Conservation (phyloP, 768 basidiomycete species). For the Russula sp. region DNA sequence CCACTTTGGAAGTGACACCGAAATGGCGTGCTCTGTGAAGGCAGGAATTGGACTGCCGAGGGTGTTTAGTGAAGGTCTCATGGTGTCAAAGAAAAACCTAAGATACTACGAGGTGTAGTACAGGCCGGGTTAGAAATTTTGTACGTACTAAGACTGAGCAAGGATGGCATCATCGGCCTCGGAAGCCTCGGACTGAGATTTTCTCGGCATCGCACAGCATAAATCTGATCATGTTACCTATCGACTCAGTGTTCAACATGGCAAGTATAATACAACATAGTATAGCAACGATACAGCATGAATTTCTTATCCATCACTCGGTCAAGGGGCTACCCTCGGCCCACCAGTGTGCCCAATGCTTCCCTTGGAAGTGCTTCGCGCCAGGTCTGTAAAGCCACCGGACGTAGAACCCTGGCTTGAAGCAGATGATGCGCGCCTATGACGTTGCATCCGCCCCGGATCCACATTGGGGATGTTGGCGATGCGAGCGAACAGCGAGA, state of each 20-base stretch:
- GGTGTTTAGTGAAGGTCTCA: constrained; percentile 22
- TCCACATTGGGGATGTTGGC: constrained; percentile 72
- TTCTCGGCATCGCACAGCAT: background rate
- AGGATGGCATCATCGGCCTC: too few species aligned
- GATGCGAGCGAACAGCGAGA: constrained; percentile 71
- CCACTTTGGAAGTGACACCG: constrained; percentile 94
- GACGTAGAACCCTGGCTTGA: constrained; percentile 35
- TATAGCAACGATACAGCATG: background rate
- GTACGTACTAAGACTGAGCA: too few species aligned
- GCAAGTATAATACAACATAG: constrained; percentile 2
- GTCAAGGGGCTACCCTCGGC: background rate
- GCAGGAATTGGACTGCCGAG: constrained; percentile 56
- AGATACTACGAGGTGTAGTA: too few species aligned
- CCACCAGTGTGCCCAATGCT: constrained; percentile 10
- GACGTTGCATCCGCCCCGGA: constrained; percentile 71
- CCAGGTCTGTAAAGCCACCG: constrained; percentile 5
- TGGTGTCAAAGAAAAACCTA: background rate
- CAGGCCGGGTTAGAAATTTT: too few species aligned
- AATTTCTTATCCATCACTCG: background rate
- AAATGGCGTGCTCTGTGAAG: constrained; percentile 81
- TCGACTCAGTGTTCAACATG: background rate
- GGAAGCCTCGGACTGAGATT: background rate
- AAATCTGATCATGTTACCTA: background rate
- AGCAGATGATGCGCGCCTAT: constrained; percentile 69
- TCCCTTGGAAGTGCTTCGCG: constrained; percentile 16